Conservation (phyloP, 1,284 basidiomycete genomes). For the Farysia itapuensis region DNA sequence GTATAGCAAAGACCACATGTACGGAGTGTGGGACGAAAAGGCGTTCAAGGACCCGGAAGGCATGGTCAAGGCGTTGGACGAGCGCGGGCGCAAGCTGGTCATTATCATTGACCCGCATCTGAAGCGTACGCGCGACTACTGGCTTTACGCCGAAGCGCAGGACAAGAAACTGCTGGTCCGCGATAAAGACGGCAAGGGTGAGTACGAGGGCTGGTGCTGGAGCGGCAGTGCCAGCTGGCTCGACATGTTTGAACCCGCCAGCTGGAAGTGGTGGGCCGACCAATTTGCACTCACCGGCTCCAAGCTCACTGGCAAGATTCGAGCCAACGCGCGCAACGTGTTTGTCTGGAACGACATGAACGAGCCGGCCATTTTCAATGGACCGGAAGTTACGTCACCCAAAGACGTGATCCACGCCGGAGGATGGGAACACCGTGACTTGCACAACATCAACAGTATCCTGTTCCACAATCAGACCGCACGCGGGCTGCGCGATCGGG, state of each 20-base stretch:
- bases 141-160: slow-evolving; percentile 81
- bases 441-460: slow-evolving; percentile 79
- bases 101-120: slow-evolving; percentile 96
- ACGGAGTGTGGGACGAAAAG: slow-evolving; percentile 94
- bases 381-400: slow-evolving; percentile 96
- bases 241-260: slow-evolving; percentile 89
- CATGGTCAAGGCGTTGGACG: slow-evolving; percentile 87
- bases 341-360: slow-evolving; percentile 99
- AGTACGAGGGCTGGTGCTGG: slow-evolving; percentile 99
- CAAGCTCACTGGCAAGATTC: slow-evolving; percentile 34
- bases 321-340: slow-evolving; percentile 65
- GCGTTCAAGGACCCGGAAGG: slow-evolving; percentile 89
- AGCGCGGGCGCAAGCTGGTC: slow-evolving; percentile 89
- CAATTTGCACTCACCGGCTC: slow-evolving; percentile 39
- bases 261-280: slow-evolving; percentile 82
- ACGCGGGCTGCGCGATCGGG: slow-evolving; percentile 77
- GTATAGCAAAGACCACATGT: slow-evolving; percentile 82
- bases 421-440: slow-evolving; percentile 95
- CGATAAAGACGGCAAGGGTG: slow-evolving; percentile 71
- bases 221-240: slow-evolving; percentile 91
- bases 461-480: slow-evolving; percentile 74
- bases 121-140: slow-evolving; percentile 78
- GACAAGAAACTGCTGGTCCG: slow-evolving; percentile 82
- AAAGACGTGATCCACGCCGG: slow-evolving; percentile 87
- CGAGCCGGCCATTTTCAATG: slow-evolving; percentile 97